Percentiles rank a stretch among this genome's conserved stretches.
phyloP scores from a whole-genome alignment of 2,329 filamentous ascomycete species.

The Plenodomus biglobosus region DNA sequence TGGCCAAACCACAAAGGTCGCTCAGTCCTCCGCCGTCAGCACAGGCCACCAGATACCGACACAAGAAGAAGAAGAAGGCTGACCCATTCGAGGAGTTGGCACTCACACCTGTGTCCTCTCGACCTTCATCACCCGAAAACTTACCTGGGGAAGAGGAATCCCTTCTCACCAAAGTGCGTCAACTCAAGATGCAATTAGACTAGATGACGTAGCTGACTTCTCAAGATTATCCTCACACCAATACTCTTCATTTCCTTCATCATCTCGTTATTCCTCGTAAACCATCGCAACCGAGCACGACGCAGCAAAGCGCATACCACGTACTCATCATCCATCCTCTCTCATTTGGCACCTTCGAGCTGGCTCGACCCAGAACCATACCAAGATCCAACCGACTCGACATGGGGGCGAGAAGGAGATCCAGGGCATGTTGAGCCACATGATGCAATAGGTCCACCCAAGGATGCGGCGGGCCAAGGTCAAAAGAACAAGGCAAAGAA shows the following conservation, averaged over 20 bases:
- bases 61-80: constrained; percentile 29
- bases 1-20: constrained; percentile 17
- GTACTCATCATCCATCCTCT: constrained; percentile 19
- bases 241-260: constrained; percentile 66
- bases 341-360: constrained; percentile 26
- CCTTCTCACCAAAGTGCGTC: constrained; percentile 28
- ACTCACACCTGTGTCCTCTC: constrained; percentile 23
- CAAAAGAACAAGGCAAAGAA: constrained; percentile 19
- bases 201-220: neutral
- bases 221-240: constrained; percentile 59
- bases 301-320: constrained; percentile 44
- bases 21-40: constrained; percentile 36
- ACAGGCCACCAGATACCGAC: constrained; percentile 18
- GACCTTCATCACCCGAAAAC: constrained; percentile 23
- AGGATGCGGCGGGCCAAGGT: constrained; percentile 3
- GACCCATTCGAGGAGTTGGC: constrained; percentile 38
- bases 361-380: constrained; percentile 49
- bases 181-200: no score
- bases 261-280: constrained; percentile 64
- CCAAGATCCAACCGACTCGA: constrained; percentile 41
- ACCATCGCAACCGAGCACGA: constrained; percentile 58
- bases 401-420: constrained; percentile 19
- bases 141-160: constrained; percentile 23
- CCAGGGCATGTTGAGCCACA: constrained; percentile 26
- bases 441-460: constrained; percentile 16